Evolutionary conservation across 2,329 filamentous ascomycete species (phyloP).

Genomic region (Aschersonia sp.): DNA sequence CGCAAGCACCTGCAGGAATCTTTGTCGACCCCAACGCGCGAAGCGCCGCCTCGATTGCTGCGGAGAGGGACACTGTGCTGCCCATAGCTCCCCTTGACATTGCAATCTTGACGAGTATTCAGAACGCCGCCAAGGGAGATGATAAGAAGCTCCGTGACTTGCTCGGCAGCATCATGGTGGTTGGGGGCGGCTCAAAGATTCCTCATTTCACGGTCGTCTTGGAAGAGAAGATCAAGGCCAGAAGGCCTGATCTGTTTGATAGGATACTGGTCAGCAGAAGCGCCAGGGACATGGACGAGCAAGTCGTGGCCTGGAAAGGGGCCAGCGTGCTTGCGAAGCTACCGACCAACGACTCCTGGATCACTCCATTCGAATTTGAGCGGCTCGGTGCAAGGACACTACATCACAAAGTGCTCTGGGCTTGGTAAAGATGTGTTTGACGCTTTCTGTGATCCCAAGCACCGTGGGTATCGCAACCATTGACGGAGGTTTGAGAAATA

Average conservation of each 20-base stretch:
- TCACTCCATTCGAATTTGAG: constrained; percentile 77
- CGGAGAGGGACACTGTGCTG: constrained; percentile 64
- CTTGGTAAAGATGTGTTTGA: constrained; percentile 25
- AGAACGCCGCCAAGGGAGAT: constrained; percentile 73
- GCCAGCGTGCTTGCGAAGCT: constrained; percentile 92
- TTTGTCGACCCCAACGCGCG: constrained; percentile 37
- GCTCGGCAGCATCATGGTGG: constrained; percentile 77
- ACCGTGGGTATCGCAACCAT: too few species aligned
- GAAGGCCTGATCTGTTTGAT: constrained; percentile 45
- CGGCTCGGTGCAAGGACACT: constrained; percentile 66
- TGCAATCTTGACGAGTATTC: constrained; percentile 79
- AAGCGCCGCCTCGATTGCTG: constrained; percentile 38
- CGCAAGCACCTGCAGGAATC: constrained; percentile 26
- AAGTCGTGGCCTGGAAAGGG: constrained; percentile 97
- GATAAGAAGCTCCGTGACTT: constrained; percentile 90
- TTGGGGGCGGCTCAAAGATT: constrained; percentile 72
- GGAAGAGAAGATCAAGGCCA: constrained; percentile 63
- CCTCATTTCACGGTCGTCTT: constrained; percentile 68
- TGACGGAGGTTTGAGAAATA: too few species aligned
- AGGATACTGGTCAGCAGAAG: constrained; percentile 49
- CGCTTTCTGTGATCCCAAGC: too few species aligned
- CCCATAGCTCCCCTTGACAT: constrained; percentile 74
- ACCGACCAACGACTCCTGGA: constrained; percentile 89
- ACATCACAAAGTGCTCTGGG: constrained; percentile 64
- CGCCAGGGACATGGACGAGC: constrained; percentile 87